Conservation (phyloP, 768 basidiomycete species). For the Suillus lakei region DNA sequence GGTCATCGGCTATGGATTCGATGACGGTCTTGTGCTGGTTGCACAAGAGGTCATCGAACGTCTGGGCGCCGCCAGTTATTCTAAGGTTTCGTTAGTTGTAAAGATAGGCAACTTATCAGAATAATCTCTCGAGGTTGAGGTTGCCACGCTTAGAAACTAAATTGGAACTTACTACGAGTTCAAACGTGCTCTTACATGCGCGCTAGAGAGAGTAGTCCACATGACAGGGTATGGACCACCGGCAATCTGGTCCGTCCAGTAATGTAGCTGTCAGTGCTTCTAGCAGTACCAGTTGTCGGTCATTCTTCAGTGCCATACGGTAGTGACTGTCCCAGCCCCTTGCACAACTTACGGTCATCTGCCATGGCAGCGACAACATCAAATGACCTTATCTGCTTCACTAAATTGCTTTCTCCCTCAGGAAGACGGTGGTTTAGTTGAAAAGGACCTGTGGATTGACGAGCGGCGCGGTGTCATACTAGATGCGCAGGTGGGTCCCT, state of each 20-base stretch:
- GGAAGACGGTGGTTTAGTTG: conserved; percentile 77
- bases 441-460: conserved; percentile 85
- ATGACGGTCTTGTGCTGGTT: neutral
- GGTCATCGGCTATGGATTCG: neutral
- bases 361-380: conserved; percentile 26
- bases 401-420: conserved; percentile 81
- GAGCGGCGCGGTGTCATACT: conserved; percentile 73
- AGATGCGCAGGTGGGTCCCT: conserved; percentile 64
- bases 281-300: neutral
- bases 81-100: neutral
- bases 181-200: conserved; percentile 4
- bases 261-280: neutral
- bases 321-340: neutral
- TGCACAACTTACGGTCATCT: neutral
- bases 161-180: conserved; percentile 1
- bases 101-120: conserved; percentile 13
- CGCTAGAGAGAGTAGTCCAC: conserved; percentile 8
- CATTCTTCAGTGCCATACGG: too few species aligned
- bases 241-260: neutral
- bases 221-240: conserved; percentile 4
- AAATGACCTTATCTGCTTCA: conserved; percentile 85
- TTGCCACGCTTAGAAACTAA: neutral
- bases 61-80: neutral
- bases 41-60: neutral
- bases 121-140: neutral